phyloP scores from a whole-genome alignment of 768 basidiomycete species.

The Hortiboletus campestris region DNA sequence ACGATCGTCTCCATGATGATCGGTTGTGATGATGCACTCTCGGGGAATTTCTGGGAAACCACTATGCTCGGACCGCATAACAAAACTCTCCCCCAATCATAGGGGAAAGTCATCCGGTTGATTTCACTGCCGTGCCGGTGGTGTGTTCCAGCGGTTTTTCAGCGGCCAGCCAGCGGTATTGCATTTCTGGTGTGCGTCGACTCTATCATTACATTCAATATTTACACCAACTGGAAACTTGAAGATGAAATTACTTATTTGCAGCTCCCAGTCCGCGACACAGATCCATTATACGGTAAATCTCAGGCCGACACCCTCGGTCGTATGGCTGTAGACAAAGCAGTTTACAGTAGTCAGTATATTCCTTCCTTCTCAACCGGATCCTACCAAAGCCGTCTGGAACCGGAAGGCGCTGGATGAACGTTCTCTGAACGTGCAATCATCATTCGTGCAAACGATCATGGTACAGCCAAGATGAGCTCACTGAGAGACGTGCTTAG shows the following conservation, averaged over 20 bases:
- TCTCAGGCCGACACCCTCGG: too few relatives aligned
- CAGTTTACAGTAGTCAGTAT: not conserved
- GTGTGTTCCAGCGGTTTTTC: not conserved
- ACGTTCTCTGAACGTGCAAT: not conserved
- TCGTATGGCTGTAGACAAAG: not conserved
- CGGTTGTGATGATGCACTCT: not conserved
- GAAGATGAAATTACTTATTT: too few relatives aligned
- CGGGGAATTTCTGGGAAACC: not conserved
- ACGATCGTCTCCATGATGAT: not conserved
- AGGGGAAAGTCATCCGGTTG: not conserved
- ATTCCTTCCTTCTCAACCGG: not conserved
- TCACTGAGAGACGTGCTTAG: too few relatives aligned
- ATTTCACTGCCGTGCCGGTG: slow-evolving; percentile 1
- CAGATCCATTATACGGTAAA: not conserved
- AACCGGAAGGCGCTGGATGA: not conserved
- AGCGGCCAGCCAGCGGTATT: slow-evolving; percentile 3
- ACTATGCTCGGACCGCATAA: not conserved
- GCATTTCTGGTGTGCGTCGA: not conserved
- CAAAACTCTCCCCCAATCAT: not conserved
- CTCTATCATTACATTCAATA: too few relatives aligned
- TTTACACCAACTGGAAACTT: too few relatives aligned
- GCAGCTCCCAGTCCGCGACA: too few relatives aligned
- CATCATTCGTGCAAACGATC: not conserved
- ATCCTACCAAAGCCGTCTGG: not conserved
- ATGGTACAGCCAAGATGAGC: not conserved